Evolutionary conservation across 495 filamentous ascomycete species (phyloP), one percentile per base, ranked within the genome.

Genomic region (Cudoniella acicularis): DNA sequence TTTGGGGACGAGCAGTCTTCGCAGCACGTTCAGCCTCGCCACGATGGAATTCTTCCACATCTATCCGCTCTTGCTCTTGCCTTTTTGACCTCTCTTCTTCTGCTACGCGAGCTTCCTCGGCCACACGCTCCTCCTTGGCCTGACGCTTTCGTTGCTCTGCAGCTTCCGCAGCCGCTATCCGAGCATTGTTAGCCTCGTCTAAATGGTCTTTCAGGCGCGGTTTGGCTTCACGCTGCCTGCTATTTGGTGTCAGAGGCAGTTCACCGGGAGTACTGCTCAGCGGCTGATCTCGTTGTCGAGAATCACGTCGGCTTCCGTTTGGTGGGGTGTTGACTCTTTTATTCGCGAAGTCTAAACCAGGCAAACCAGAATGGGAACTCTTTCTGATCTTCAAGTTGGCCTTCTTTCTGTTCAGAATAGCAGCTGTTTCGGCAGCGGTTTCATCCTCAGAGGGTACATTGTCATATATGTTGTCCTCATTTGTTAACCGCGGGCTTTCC

Each of bases 401-500:
- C 30, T 55, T 66, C 24, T 60, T 63, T 36, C 18, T 43, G 36
- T 36, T 59, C 20, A 54, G 18, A 24, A 55, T 52, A 20, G 52
- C 22, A 20, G 49, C 24, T 30, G 40, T 21, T 13, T 36, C 30
- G 6, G 30, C 30, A 10, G 3, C 52, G 9, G 9, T 41, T 25
- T 62, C 64, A 21, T 56, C 53, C 22, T 63, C 64, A 3, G 64
- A 66, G 9, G 20, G 21, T 11, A 66, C 52, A 46, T 49, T 43
- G 0, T 66, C 64, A 36, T 66, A 66, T 13, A 66, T 46, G 1
- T 22, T 63, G 27, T 66, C 47, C 49, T 63, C 60, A 45, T 63
- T 57, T 13, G n/a, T 13, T 13, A 46, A 53, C 20, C 52, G 25
- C 21, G 46, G 42, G 26, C 17, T 13, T 26, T 26, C 17, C n/a